Base-by-base conservation (phyloP, 495 filamentous ascomycete species). In the Sphaerosporella brunnea region DNA sequence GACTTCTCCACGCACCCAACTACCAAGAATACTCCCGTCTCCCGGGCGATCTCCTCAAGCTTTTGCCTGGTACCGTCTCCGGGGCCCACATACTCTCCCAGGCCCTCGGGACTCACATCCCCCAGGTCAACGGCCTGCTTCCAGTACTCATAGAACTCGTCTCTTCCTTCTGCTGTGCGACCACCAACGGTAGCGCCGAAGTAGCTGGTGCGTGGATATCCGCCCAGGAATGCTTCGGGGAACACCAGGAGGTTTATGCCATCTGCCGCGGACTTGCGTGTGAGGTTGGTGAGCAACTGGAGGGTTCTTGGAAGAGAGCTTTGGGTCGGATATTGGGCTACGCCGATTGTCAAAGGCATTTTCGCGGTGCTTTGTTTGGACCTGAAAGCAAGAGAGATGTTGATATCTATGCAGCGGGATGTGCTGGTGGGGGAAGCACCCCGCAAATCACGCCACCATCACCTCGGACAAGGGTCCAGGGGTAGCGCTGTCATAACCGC, bases 171-270 rank as follows among this genome's bases (percentile, higher is more conserved):
- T 10, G 69, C 64, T 1, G 70, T 68, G 4, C 88, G 77, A 2
- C 67, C 65, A 0, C 88, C 88, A 8, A 94, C 72, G 0, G 73
- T 68, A 23, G 74, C 71, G 10, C 84, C 86, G 53, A 94, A 94
- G 38, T 66, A 66, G 48, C 75, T 78, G n/a, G 80, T 80, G 19
- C 88, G 79, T 11, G 88, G 88, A 56, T 96, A 96, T 7, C 88
- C 88, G 16, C 88, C 88, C 0, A 96, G 70, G 61, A 84, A 95
- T 21, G 88, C 88, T 66, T 96, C 88, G 0, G 88, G 88, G 54
- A 94, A 90, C 35, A 95, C 74, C 15, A 96, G 65, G 42, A 96
- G 70, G 57, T 88, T 72, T 21, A 82, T 71, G 23, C 72, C 69
- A n/a, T 65, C 58, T 0, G 47, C 45, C 0, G 70, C 66, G 3